Percentiles rank a stretch among this genome's conserved stretches.
These are phyloP conservation scores for Citrullus colocynthis DNA, from an alignment of 306 rosid species.

Conservation along the genomic window DNA sequence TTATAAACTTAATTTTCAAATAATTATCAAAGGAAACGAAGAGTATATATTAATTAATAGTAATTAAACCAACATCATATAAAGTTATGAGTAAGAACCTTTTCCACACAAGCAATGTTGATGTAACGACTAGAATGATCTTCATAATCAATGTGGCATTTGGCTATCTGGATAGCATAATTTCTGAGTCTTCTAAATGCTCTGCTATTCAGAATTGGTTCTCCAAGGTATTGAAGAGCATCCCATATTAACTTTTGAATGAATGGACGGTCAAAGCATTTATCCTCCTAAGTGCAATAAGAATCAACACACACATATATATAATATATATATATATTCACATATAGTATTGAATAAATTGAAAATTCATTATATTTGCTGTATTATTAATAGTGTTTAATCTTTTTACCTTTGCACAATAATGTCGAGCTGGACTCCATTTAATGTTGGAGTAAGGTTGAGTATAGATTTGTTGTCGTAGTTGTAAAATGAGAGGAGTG, in stretches of 20 bases:
- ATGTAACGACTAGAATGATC: background rate
- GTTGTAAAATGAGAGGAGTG: constrained; percentile 22
- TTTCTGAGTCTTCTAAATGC: constrained; percentile 24
- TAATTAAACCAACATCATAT: background rate
- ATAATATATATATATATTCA: too few species aligned
- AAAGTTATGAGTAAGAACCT: background rate
- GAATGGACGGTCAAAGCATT: constrained; percentile 1
- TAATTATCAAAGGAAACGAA: too few species aligned
- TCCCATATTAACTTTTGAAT: constrained; percentile 28
- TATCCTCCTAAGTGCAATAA: background rate
- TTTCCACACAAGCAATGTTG: background rate
- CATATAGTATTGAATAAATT: too few species aligned
- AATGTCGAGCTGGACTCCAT: constrained; percentile 32
- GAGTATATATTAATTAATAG: background rate
- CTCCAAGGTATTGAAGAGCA: constrained; percentile 11
- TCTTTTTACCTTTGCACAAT: constrained; percentile 26
- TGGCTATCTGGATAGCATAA: constrained; percentile 11
- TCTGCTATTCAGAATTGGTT: constrained; percentile 19
- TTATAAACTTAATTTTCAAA: too few species aligned
- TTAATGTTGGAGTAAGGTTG: constrained; percentile 32
- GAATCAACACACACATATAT: too few species aligned
- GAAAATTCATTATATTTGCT: too few species aligned
- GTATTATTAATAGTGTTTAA: too few species aligned
- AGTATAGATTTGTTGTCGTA: constrained; percentile 30
- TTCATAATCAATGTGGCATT: constrained; percentile 23